Base-by-base conservation (phyloP, 805 yeast genomes). In the Candida vartiovaarae region DNA sequence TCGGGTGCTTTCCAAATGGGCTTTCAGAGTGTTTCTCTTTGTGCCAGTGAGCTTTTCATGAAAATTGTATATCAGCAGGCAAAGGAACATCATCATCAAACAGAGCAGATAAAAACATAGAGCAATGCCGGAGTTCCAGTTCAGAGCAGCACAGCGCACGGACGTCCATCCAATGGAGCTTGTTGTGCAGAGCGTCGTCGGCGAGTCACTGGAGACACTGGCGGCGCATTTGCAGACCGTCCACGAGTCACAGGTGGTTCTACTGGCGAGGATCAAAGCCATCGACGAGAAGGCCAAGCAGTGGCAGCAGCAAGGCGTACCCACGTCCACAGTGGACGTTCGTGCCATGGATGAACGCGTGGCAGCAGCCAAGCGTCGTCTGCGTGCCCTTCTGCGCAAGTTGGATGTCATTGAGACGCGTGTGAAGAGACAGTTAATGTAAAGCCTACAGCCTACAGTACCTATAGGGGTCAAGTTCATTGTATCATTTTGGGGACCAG, bases 141-240 rank as follows among this genome's bases (percentile, higher is more conserved):
- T 53, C 43, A 41, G 40, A 20, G 33, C 45, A 3, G 29, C 49
- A 3, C 28, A 40, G 32, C 23, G 33, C 11, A 20, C 44, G 6
- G 71, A 72, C 29, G 64, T 78, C 11, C 84, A 79, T 54, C 82
- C 83, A 0, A 69, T 79, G 36, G 85, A 79, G 47, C 63, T 78
- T 28, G 70, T 78, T 2, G 82, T 79, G 0, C 84, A 79, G 48
- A 62, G 76, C 8, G 56, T 79, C 2, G 54, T 79, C 6, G 78
- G 78, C 30, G 73, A 75, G 1, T 72, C 83, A 2, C 59, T 79
- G 7, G 83, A 79, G 35, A 63, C 61, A 4, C 59, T 79, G 25
- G 70, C 74, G 42, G 71, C 71, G 41, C 73, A 72, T 43, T 65
- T 79, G 30, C 74, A 74, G 47, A 71, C 70, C 47, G 57, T 79